Conservation (phyloP, 225 moss, liverwort and hornwort species). For the Rhytidiadelphus loreus region DNA sequence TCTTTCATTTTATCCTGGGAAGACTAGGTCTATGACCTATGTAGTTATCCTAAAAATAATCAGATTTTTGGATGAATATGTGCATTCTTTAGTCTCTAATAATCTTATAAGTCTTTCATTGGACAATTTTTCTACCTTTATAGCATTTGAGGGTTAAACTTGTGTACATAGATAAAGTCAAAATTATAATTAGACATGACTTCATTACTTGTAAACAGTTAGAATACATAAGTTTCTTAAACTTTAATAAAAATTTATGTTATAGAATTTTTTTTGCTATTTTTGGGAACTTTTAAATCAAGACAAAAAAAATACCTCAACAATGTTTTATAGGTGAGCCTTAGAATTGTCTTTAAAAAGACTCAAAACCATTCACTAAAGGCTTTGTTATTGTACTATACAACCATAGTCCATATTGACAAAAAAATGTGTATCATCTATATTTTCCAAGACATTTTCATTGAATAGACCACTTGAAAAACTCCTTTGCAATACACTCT, state of each 20-base stretch:
- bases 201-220: not conserved
- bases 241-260: not conserved
- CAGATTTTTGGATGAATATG: not conserved
- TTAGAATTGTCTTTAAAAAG: not conserved
- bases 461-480: not conserved
- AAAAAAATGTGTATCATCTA: not conserved
- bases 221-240: not conserved
- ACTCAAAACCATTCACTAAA: not conserved
- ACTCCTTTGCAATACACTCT: accelerated
- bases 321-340: not conserved
- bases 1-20: accelerated
- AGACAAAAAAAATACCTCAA: not conserved
- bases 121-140: not conserved
- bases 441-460: not conserved
- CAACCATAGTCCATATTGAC: not conserved
- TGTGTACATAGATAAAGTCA: not conserved
- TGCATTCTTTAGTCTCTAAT: not conserved
- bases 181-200: not conserved
- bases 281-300: accelerated
- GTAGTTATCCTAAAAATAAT: not conserved
- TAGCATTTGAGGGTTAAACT: accelerated
- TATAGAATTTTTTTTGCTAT: not conserved
- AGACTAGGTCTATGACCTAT: not conserved
- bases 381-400: not conserved
- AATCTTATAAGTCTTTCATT: not conserved